Conservation (phyloP, 176 grass and related monocot genomes). For the Bolboschoenus planiculmis region DNA sequence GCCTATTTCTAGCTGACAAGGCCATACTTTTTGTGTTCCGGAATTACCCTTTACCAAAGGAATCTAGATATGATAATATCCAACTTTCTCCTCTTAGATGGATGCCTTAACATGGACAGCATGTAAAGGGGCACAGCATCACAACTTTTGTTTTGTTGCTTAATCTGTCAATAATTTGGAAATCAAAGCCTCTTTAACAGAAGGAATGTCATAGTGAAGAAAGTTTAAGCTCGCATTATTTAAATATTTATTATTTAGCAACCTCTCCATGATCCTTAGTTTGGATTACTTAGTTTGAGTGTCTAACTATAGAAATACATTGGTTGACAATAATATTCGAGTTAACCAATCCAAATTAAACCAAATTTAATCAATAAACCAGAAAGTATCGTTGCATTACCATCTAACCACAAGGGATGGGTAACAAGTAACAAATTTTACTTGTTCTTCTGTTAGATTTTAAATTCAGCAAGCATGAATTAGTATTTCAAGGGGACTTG, state of each 20-base stretch:
- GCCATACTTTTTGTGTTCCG: background rate
- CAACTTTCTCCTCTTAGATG: background rate
- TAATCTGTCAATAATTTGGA: constrained; percentile 5
- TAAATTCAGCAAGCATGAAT: background rate
- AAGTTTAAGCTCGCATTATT: background rate
- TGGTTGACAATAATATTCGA: background rate
- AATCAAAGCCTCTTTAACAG: background rate
- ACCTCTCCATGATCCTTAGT: background rate
- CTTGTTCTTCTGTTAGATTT: background rate
- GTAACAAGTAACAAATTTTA: background rate
- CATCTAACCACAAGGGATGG: background rate
- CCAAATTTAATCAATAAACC: background rate
- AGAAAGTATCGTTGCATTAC: background rate
- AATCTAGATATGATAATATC: background rate
- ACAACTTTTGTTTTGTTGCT: background rate
- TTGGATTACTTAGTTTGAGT: background rate
- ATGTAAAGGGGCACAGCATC: background rate
- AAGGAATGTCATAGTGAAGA: background rate
- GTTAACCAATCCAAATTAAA: background rate
- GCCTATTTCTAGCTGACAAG: background rate
- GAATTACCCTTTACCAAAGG: background rate
- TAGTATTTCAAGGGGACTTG: background rate
- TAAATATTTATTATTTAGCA: background rate
- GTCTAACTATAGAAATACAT: background rate
- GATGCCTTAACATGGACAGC: background rate